Percentiles rank a stretch among this genome's conserved stretches.
Conservation (phyloP, 1,139 yeast genomes). For the Lizanozyma gosingica region DNA sequence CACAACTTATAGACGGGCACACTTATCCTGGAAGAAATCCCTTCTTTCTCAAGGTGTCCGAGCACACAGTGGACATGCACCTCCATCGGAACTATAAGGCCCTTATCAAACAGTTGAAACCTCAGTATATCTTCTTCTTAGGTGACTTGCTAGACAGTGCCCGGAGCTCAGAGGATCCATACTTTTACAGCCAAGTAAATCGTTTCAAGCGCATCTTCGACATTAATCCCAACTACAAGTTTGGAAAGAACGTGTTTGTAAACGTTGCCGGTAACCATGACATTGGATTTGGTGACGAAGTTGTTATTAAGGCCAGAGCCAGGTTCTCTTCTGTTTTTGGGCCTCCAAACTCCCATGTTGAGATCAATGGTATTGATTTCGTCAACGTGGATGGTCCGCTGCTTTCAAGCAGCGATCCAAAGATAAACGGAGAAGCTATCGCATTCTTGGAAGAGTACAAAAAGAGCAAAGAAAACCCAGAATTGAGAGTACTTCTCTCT, state of each 20-base stretch:
- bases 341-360: constrained; percentile 21
- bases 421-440: constrained; percentile 19
- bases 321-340: constrained; percentile 37
- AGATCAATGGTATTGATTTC: constrained; percentile 34
- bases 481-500: constrained; percentile 31
- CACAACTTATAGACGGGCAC: constrained; percentile 38
- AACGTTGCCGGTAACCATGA: constrained; percentile 51
- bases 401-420: constrained; percentile 22
- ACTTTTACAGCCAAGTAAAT: constrained; percentile 26
- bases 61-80: constrained; percentile 43
- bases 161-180: constrained; percentile 29
- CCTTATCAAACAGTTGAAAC: constrained; percentile 25
- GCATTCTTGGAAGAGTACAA: constrained; percentile 19
- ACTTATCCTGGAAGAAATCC: constrained; percentile 40
- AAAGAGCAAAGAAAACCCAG: constrained; percentile 5
- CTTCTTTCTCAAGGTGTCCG: constrained; percentile 27
- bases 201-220: constrained; percentile 35
- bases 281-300: constrained; percentile 45
- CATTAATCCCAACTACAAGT: constrained; percentile 12
- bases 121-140: constrained; percentile 38
- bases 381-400: constrained; percentile 38
- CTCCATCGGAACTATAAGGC: constrained; percentile 37
- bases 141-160: constrained; percentile 53
- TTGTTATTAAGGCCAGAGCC: constrained; percentile 24
- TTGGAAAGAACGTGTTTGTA: constrained; percentile 19